phyloP scores from a whole-genome alignment of 176 grass and related monocot species.

The Canna indica region DNA sequence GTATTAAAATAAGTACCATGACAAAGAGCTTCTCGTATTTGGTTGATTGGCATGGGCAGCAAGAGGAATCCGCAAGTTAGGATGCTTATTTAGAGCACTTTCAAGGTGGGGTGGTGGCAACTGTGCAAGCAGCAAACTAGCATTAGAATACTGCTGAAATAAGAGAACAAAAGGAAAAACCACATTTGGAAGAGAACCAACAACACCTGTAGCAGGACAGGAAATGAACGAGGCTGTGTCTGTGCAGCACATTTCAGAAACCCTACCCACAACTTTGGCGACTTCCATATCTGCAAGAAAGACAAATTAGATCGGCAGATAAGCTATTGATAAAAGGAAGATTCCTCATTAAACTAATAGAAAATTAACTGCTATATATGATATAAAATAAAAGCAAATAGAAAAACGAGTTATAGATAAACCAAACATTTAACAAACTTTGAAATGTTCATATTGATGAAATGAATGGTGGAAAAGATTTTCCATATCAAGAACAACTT shows the following conservation, averaged over 20 bases:
- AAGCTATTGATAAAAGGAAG: not conserved
- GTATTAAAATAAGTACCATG: not conserved
- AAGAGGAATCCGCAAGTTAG: slow-evolving; percentile 12
- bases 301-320: too few species aligned
- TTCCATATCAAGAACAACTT: too few species aligned
- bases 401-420: not conserved
- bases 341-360: not conserved
- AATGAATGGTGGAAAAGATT: too few species aligned
- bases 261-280: slow-evolving; percentile 89
- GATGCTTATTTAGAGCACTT: slow-evolving; percentile 13
- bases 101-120: slow-evolving; percentile 12
- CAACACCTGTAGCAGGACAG: slow-evolving; percentile 74
- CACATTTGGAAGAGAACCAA: slow-evolving; percentile 11
- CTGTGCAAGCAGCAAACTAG: slow-evolving; percentile 23
- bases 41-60: slow-evolving; percentile 17
- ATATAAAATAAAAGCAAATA: too few species aligned
- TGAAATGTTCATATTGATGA: too few species aligned
- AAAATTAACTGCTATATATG: not conserved
- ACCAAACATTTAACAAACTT: too few species aligned
- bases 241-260: slow-evolving; percentile 90
- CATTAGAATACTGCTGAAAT: not conserved
- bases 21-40: slow-evolving; percentile 6
- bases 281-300: slow-evolving; percentile 84
- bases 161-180: not conserved
- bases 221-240: slow-evolving; percentile 85